phyloP scores from a whole-genome alignment of 208 protist genomes.

The Trypanosoma conorhini region DNA sequence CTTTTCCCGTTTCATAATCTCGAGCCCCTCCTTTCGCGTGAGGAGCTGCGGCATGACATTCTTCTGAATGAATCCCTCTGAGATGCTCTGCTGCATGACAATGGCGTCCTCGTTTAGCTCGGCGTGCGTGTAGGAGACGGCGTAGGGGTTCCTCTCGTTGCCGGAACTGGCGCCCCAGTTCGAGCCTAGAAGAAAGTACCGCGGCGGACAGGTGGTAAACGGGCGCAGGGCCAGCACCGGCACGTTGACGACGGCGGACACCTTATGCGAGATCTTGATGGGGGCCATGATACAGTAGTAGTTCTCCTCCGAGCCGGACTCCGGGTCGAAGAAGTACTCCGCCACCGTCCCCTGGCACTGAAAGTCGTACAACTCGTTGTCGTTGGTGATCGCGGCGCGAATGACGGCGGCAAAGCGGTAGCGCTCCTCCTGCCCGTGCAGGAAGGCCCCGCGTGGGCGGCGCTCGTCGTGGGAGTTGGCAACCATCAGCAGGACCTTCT shows the following conservation, averaged over 20 bases:
- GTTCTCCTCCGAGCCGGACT: conserved; percentile 78
- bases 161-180: conserved; percentile 75
- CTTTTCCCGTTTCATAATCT: conserved; percentile 48
- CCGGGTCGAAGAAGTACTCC: conserved; percentile 86
- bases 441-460: conserved; percentile 61
- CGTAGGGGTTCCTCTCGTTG: conserved; percentile 60
- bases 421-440: conserved; percentile 81
- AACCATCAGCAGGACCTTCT: conserved; percentile 87
- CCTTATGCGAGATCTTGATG: conserved; percentile 57
- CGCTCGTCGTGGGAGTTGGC: conserved; percentile 67
- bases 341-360: conserved; percentile 69
- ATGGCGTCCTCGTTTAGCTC: conserved; percentile 81
- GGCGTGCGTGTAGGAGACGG: conserved; percentile 66
- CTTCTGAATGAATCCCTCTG: conserved; percentile 52
- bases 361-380: conserved; percentile 83
- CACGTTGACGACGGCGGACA: conserved; percentile 49
- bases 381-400: conserved; percentile 73
- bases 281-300: conserved; percentile 91
- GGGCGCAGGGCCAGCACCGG: conserved; percentile 74
- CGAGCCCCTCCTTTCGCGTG: conserved; percentile 56
- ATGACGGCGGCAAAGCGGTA: conserved; percentile 84
- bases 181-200: conserved; percentile 74
- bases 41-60: conserved; percentile 62
- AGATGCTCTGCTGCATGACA: conserved; percentile 44
- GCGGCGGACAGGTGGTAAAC: conserved; percentile 77